phyloP scores from a whole-genome alignment of 1,139 yeast species.

The Saccharomyces hybrid region DNA sequence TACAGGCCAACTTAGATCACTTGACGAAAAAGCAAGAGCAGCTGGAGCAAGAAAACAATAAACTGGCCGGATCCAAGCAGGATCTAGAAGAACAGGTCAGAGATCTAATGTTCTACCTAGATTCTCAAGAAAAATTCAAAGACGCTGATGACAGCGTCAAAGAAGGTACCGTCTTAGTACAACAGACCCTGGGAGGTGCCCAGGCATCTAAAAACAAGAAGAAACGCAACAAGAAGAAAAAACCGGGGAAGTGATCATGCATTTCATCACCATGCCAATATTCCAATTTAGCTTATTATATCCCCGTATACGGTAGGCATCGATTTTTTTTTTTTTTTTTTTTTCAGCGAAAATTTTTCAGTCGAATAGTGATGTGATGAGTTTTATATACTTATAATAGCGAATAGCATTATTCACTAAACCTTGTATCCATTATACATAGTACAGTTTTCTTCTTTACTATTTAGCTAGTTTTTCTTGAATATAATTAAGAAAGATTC shows the following conservation, averaged over 20 bases:
- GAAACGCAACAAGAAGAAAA: conserved; percentile 12
- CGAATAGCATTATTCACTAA: neutral
- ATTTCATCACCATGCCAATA: neutral
- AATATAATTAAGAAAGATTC: neutral
- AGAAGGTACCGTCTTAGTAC: conserved; percentile 57
- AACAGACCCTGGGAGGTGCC: conserved; percentile 5
- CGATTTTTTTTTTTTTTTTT: neutral
- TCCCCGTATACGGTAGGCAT: neutral
- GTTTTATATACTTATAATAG: neutral
- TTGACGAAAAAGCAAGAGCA: conserved; percentile 37
- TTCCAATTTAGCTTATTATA: neutral
- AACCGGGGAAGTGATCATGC: neutral
- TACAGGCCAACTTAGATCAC: conserved; percentile 50
- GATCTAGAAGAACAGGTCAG: conserved; percentile 63
- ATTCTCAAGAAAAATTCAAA: conserved; percentile 62
- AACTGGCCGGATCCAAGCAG: conserved; percentile 18
- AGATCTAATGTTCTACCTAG: conserved; percentile 77
- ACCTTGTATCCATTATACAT: neutral
- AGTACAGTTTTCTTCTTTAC: neutral
- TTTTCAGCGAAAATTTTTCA: neutral
- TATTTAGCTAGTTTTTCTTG: neutral
- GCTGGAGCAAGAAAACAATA: conserved; percentile 22
- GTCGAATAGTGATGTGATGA: neutral
- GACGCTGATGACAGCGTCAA: conserved; percentile 62
- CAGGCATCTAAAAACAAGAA: conserved; percentile 5